phyloP scores from a whole-genome alignment of 2,329 filamentous ascomycete species.

The Curvularia verruculosa region DNA sequence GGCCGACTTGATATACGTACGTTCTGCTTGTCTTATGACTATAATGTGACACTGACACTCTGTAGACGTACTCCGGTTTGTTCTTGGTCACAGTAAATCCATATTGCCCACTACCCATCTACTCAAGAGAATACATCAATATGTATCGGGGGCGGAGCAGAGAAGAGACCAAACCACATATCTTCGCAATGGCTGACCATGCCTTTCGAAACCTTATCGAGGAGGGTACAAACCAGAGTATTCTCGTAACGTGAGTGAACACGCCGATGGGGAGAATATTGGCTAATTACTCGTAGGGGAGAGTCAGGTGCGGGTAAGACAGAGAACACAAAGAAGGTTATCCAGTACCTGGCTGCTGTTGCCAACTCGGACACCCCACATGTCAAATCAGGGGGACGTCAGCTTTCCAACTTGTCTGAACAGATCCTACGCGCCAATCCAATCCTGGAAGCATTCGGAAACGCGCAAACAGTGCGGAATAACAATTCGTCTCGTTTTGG shows the following conservation, averaged over 20 bases:
- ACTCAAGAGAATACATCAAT: constrained; percentile 94
- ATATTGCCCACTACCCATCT: constrained; percentile 92
- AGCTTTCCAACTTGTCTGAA: constrained; percentile 87
- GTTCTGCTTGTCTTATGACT: constrained; percentile 29
- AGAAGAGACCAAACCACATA: constrained; percentile 96
- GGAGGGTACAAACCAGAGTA: constrained; percentile 95
- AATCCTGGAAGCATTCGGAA: constrained; percentile 96
- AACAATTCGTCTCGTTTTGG: constrained; percentile 98
- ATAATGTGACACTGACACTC: constrained; percentile 6
- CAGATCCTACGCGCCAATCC: constrained; percentile 96
- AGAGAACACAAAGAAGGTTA: constrained; percentile 99
- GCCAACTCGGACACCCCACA: constrained; percentile 78
- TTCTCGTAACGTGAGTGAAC: constrained; percentile 76
- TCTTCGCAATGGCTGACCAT: constrained; percentile 96
- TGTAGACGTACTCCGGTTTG: constrained; percentile 88
- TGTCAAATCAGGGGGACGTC: constrained; percentile 64
- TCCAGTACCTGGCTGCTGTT: constrained; percentile 95
- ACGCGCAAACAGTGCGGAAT: constrained; percentile 96
- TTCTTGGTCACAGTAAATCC: constrained; percentile 98
- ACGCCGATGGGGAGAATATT: background rate
- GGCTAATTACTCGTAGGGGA: constrained; percentile 58
- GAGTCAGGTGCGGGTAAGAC: constrained; percentile 98
- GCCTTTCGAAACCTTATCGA: constrained; percentile 95
- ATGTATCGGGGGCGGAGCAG: constrained; percentile 93
- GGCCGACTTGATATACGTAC: constrained; percentile 85